Conservation (phyloP, 768 basidiomycete genomes). For the Gymnopilus dilepis region DNA sequence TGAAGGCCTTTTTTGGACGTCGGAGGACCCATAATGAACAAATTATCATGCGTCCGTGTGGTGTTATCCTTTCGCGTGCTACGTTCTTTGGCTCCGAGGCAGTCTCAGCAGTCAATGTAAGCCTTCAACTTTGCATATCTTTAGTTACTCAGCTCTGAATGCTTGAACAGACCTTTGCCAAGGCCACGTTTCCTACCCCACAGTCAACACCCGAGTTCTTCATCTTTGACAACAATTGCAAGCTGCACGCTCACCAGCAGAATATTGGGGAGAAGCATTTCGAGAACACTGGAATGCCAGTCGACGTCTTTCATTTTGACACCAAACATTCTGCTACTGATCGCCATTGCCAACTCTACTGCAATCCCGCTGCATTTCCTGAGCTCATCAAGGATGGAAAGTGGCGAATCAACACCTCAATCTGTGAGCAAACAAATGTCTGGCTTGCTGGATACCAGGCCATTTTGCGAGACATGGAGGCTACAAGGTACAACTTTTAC, state of each 20-base stretch:
- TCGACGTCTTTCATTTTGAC: constrained; percentile 35
- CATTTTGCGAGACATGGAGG: constrained; percentile 36
- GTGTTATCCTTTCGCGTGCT: constrained; percentile 30
- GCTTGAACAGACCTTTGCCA: constrained; percentile 22
- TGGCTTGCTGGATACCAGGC: constrained; percentile 37
- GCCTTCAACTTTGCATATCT: constrained; percentile 7
- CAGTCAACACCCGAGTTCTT: constrained; percentile 27
- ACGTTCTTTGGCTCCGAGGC: constrained; percentile 36
- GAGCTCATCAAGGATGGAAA: constrained; percentile 24
- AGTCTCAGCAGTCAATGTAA: constrained; percentile 24
- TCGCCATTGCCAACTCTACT: constrained; percentile 27
- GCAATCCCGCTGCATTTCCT: constrained; percentile 30
- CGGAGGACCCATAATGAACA: constrained; percentile 38
- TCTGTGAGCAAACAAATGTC: constrained; percentile 41
- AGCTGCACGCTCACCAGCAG: constrained; percentile 19
- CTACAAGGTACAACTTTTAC: constrained; percentile 35
- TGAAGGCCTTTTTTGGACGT: constrained; percentile 32
- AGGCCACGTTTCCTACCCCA: constrained; percentile 24
- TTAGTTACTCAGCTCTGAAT: background rate
- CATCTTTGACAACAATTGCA: constrained; percentile 33
- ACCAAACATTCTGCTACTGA: constrained; percentile 33
- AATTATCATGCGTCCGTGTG: constrained; percentile 30
- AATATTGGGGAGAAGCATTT: constrained; percentile 23
- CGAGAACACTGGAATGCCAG: constrained; percentile 21
- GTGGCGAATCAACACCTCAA: constrained; percentile 39